A percentile compares a stretch with the other conserved stretches of the same genome.
Evolutionary conservation across 2,329 filamentous ascomycete genomes (phyloP).

Genomic region (Fusarium virguliforme): DNA sequence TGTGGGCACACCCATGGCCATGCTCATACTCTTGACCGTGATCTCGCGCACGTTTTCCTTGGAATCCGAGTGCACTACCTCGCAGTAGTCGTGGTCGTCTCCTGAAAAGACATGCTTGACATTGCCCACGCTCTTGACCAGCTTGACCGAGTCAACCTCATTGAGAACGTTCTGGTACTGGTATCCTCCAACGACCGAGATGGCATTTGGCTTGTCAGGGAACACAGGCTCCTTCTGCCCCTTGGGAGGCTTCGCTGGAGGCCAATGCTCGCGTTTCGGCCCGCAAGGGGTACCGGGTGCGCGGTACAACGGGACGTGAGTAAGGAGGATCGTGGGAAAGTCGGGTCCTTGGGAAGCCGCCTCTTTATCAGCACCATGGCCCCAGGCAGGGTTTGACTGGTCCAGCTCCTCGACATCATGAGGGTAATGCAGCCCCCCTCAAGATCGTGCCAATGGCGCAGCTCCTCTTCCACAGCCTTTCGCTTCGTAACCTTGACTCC

Average conservation of each 20-base stretch:
- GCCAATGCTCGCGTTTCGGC: constrained; percentile 86
- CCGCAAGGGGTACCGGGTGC: constrained; percentile 89
- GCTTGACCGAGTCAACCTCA: constrained; percentile 79
- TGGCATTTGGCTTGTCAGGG: constrained; percentile 82
- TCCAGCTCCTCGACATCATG: constrained; percentile 73
- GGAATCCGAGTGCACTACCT: constrained; percentile 82
- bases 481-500: constrained; percentile 76
- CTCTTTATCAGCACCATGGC: constrained; percentile 55
- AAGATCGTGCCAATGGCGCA: constrained; percentile 76
- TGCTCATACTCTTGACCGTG: constrained; percentile 94
- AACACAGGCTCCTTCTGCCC: constrained; percentile 69
- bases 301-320: constrained; percentile 92
- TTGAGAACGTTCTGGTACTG: constrained; percentile 97
- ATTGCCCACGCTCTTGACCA: constrained; percentile 85
- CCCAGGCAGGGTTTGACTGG: constrained; percentile 58
- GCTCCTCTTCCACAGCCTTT: constrained; percentile 78
- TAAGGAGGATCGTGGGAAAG: constrained; percentile 89
- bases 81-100: constrained; percentile 98
- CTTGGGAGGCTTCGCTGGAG: constrained; percentile 75
- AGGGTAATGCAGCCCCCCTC: constrained; percentile 69
- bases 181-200: constrained; percentile 84
- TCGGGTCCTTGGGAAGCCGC: constrained; percentile 67
- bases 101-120: constrained; percentile 92
- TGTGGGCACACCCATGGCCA: constrained; percentile 93
- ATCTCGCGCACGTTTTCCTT: constrained; percentile 82